Evolutionary conservation across 2,329 filamentous ascomycete genomes (phyloP), one percentile per base, ranked within the genome.

Genomic region (Apiospora marii): DNA sequence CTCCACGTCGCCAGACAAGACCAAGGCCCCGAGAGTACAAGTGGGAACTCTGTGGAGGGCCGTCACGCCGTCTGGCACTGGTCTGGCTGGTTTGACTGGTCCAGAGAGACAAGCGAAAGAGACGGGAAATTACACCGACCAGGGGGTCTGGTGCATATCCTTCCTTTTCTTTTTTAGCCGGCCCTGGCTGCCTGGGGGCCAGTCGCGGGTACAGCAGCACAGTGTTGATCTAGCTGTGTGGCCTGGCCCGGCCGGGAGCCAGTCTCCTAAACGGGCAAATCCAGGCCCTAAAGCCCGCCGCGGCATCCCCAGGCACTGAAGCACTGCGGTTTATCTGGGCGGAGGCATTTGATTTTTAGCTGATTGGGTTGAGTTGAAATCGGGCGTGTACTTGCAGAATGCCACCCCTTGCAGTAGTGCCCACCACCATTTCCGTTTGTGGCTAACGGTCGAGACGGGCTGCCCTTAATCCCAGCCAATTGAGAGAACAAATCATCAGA

Each of bases 31-130:
- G 58, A 64, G 58, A 64, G 58, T 64, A 41, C 41, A 46, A 34
- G 67, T 48, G 67, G 67, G 30, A 48, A 68, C 67, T 48, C 67
- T 68, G 67, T 68, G 67, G 67, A 68, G 41, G 67, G 67, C 41
- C 67, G 67, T 68, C 58, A 64, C 58, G 58, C 58, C 58, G 58
- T 14, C 58, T 41, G 58, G 19, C 58, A n/a, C 53, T 61, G 53
- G 53, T 37, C 34, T 37, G 24, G 53, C 27, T 34, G 53, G 24
- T 61, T 37, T 61, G 61, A 68, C 64, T 68, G 64, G 64, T 68
- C 64, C 10, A 68, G 37, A 46, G 37, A n/a, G 41, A 41, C 61
- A 67, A 67, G 61, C 61, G 61, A 61, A 61, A 30, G 34, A 37
- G 58, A 64, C 58, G 58, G 58, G 58, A 68, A 48, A 68, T 68